phyloP scores from a whole-genome alignment of 2,329 filamentous ascomycete genomes.

The Talaromyces pinophilus region DNA sequence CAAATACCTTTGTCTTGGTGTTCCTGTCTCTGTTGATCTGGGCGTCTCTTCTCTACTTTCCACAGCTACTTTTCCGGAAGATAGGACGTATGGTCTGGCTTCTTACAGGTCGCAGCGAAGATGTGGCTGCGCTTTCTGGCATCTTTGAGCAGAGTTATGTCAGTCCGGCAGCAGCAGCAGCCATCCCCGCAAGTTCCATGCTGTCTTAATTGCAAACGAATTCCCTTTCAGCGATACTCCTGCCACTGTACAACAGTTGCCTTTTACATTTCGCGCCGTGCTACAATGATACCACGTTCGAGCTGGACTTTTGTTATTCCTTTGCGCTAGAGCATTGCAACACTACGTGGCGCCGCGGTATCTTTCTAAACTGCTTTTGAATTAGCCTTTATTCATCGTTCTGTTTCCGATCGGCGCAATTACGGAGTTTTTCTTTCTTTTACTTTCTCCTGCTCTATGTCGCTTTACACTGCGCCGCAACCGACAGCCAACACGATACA shows the following conservation, averaged over 20 bases:
- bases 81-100: conserved; percentile 39
- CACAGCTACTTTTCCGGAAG: conserved; percentile 40
- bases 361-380: not conserved
- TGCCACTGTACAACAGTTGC: not conserved
- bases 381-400: not conserved
- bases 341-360: not conserved
- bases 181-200: conserved; percentile 18
- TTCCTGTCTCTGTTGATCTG: conserved; percentile 40
- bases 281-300: conserved; percentile 3
- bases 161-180: not conserved
- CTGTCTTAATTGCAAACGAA: conserved; percentile 1
- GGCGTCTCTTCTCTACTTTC: conserved; percentile 42
- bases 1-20: conserved; percentile 44
- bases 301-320: not conserved
- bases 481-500: not conserved
- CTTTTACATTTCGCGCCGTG: not conserved
- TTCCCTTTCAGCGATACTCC: not conserved
- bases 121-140: conserved; percentile 33
- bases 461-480: not conserved
- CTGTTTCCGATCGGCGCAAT: conserved; percentile 1
- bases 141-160: conserved; percentile 30
- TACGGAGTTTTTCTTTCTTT: conserved; percentile 4
- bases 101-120: conserved; percentile 39
- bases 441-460: not conserved
- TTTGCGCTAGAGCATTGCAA: not conserved